Base-by-base conservation (phyloP, 129 eudicot species). In the Flaveria sonorensis region DNA sequence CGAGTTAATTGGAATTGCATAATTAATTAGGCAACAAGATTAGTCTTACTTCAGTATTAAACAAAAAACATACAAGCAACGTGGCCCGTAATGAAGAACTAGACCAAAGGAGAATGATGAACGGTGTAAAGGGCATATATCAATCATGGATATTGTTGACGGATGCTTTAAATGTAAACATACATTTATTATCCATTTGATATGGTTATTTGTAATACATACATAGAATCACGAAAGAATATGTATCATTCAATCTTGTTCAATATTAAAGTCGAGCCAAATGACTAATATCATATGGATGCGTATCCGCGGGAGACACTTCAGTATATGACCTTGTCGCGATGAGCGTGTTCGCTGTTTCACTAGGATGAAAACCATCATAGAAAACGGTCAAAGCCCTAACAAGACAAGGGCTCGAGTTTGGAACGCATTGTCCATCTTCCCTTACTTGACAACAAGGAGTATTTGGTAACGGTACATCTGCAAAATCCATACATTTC, bases 351-450 rank as follows among this genome's bases (percentile, higher is more conserved):
- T 76, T 79, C 13, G 81, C 70, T 2, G 18, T 63, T 42, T 79
- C 84, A 10, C 82, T 62, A 0, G 87, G 84, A 65, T 80, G 87
- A 65, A 68, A 79, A 16, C 72, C 87, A 56, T 84, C 87, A 67
- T 39, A 80, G 57, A 75, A 84, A 9, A 75, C 9, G 15, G 64
- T 28, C 10, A 67, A 66, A 56, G 3, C 70, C 63, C 84, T 71
- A 67, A 53, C 0, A 16, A 48, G 75, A 42, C 84, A 81, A 18
- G 84, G 80, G 12, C 11, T 13, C 7, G 84, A 81, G 26, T 74
- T 15, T 4, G 45, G 32, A 66, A 81, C 42, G 10, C 84, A 81
- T 67, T 67, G 80, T 56, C 80, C 84, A 46, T 67, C 80, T 68
- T 45, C 79, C 71, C 63, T 50, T 67, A 74, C 64, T 66, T 39